These are phyloP conservation scores for Aspergillus baeticus DNA, from an alignment of 495 filamentous ascomycete species.

Conservation along the genomic window DNA sequence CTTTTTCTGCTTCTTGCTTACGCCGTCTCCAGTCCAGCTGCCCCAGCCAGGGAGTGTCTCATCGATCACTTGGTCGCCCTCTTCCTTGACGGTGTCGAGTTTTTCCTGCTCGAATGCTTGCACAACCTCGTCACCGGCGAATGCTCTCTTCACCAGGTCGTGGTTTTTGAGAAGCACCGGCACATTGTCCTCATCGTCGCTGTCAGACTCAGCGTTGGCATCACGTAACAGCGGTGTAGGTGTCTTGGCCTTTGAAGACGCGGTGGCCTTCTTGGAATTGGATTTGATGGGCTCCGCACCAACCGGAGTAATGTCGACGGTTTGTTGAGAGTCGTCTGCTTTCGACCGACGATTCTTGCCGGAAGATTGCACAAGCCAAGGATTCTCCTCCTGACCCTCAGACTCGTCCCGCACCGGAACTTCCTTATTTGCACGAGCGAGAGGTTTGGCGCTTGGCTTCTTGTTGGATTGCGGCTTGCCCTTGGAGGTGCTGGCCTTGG, in stretches of 20 bases:
- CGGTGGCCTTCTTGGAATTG: slow-evolving; percentile 16
- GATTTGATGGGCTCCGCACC: slow-evolving; percentile 25
- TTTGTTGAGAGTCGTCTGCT: slow-evolving; percentile 31
- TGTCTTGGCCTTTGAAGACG: slow-evolving; percentile 22
- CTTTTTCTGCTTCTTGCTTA: slow-evolving; percentile 64
- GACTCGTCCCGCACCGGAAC: slow-evolving; percentile 23
- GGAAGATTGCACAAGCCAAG: slow-evolving; percentile 47
- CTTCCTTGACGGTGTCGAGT: slow-evolving; percentile 64
- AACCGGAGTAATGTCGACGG: slow-evolving; percentile 39
- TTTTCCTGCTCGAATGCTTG: slow-evolving; percentile 83
- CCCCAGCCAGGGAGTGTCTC: slow-evolving; percentile 93
- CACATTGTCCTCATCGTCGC: slow-evolving; percentile 57
- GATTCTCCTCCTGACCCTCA: slow-evolving; percentile 40
- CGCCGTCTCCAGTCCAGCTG: slow-evolving; percentile 78
- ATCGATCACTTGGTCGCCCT: slow-evolving; percentile 83
- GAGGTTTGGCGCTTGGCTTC: slow-evolving; percentile 18
- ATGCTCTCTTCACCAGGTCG: slow-evolving; percentile 78
- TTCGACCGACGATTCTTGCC: slow-evolving; percentile 37
- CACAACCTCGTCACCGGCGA: slow-evolving; percentile 88
- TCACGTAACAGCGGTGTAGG: slow-evolving; percentile 17
- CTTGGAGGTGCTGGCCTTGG: slow-evolving; percentile 19
- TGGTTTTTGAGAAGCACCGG: slow-evolving; percentile 73
- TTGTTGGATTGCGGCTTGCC: slow-evolving; percentile 22
- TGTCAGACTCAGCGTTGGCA: slow-evolving; percentile 35
- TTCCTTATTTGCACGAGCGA: slow-evolving; percentile 18